Base-by-base conservation (phyloP, 352 stramenopile species). In the Pythium brachiatum region DNA sequence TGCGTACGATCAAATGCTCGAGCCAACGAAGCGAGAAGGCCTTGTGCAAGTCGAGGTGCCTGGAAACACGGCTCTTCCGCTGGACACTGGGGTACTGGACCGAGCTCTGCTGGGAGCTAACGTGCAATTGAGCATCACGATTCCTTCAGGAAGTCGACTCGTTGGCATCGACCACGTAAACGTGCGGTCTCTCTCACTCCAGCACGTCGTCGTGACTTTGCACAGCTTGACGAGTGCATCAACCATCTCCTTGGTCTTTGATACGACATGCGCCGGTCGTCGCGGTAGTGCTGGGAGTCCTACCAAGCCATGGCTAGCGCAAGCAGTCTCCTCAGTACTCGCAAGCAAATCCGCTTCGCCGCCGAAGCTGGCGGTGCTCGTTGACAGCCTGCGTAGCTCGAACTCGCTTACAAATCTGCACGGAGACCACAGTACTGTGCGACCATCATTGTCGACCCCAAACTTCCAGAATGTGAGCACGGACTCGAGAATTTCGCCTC, bases 131-230 rank as follows among this genome's bases (percentile, higher is more conserved):
- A 38, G 12, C n/a, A 34, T 8, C 16, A 29, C 48, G 8, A 68
- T 87, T 29, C 66, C 74, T 7, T 9, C 66, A 7, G 75, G 78
- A 2, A 89, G 76, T 47, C 62, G 68, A n/a, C 62, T 89, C 9
- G 60, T 86, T 26, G 78, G 70, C 0, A 72, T 89, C 34, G 74
- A 89, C 21, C 43, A 63, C 16, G 54, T 83, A 9, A 69, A 89
- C 41, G 52, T 88, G 12, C 76, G 70, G 34, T 65, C 68, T 2
- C 50, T 84, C 27, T 54, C 63, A 1, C 31, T 87, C 20, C 51
- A 68, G 9, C 64, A 84, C 1, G 70, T 88, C 3, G 61, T 70
- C 3, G 57, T 18, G 1, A 68, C 81, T 18, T 50, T 88, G 4
- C 65, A 69, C 21, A 65, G 68, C 20, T 61, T 87, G 31, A 53